Evolutionary conservation across 805 yeast genomes (phyloP).

Genomic region (Barnettozyma sucrosica): DNA sequence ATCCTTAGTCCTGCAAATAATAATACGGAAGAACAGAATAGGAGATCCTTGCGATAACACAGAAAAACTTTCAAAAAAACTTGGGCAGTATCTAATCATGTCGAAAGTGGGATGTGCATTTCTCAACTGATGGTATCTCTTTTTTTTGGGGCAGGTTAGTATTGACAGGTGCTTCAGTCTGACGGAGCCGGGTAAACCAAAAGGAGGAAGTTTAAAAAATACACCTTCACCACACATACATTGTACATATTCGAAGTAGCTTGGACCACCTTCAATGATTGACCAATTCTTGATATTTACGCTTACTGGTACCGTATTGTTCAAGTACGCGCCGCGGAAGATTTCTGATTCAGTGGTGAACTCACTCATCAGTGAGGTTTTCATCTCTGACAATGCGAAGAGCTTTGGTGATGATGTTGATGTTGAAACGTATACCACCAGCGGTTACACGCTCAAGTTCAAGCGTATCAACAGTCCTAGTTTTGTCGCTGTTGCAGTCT

Average conservation of each 20-base stretch:
- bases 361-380: conserved; percentile 41
- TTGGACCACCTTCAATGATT: conserved; percentile 28
- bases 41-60: no score
- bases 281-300: conserved; percentile 46
- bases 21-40: no score
- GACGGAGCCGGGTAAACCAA: neutral
- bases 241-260: no score
- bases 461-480: conserved; percentile 37
- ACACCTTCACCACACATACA: neutral
- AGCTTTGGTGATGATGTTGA: conserved; percentile 21
- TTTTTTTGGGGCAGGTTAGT: no score
- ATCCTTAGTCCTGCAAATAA: no score
- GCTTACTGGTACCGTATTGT: conserved; percentile 47
- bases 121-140: no score
- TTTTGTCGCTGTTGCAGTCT: conserved; percentile 38
- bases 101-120: no score
- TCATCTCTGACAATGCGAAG: conserved; percentile 35
- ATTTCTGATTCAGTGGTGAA: conserved; percentile 39
- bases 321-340: conserved; percentile 37
- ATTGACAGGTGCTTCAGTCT: no score
- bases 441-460: conserved; percentile 42
- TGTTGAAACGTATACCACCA: conserved; percentile 27
- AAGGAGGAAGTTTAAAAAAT: neutral
- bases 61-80: no score
- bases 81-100: no score